A percentile compares a stretch with the other conserved stretches of the same genome.
Evolutionary conservation across 1,139 yeast species (phyloP).

Genomic region (Chernovozyma sophiae-reginae): DNA sequence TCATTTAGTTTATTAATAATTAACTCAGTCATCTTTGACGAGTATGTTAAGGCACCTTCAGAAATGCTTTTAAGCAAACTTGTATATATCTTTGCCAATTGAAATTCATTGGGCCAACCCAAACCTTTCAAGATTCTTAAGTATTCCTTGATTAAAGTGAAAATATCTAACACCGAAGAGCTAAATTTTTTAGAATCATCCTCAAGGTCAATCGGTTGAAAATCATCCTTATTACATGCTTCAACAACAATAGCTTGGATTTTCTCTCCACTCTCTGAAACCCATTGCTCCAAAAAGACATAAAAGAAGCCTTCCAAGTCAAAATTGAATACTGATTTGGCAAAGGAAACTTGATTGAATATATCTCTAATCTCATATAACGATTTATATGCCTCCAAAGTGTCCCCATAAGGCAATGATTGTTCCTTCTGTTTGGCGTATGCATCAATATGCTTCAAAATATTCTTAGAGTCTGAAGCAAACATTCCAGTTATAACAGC

Average conservation of each 20-base stretch:
- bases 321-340: conserved; percentile 41
- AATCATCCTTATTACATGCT: conserved; percentile 53
- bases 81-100: conserved; percentile 58
- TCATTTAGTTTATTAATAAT: conserved; percentile 49
- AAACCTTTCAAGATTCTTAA: conserved; percentile 50
- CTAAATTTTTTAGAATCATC: conserved; percentile 35
- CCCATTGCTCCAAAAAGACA: conserved; percentile 56
- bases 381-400: conserved; percentile 55
- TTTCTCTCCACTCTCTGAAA: conserved; percentile 47
- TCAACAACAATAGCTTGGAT: conserved; percentile 49
- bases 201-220: conserved; percentile 48
- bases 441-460: conserved; percentile 53
- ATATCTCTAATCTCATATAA: conserved; percentile 55
- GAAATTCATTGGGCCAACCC: conserved; percentile 61
- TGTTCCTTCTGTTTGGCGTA: conserved; percentile 33
- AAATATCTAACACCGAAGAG: conserved; percentile 64
- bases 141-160: conserved; percentile 58
- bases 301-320: conserved; percentile 58
- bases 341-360: conserved; percentile 42
- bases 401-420: conserved; percentile 53
- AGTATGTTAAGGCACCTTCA: conserved; percentile 54
- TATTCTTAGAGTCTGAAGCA: conserved; percentile 59
- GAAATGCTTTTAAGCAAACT: conserved; percentile 57
- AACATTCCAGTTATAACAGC: conserved; percentile 56
- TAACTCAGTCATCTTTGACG: conserved; percentile 40